Percentiles rank a stretch among this genome's conserved stretches.
phyloP scores from a whole-genome alignment of 2,329 filamentous ascomycete genomes.

The Aspergillus fumigatus region DNA sequence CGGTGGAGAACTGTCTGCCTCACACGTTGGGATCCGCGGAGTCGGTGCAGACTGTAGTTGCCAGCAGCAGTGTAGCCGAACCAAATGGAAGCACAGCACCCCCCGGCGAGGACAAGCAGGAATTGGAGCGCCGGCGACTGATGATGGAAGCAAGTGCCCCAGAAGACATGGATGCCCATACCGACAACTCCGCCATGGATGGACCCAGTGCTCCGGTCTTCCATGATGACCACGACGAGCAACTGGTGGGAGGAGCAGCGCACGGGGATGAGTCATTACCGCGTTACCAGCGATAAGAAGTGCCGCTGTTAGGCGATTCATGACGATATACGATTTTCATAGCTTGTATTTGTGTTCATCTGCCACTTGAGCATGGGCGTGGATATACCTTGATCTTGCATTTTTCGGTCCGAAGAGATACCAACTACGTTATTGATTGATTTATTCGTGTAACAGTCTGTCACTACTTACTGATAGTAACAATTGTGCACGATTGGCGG shows the following conservation, averaged over 20 bases:
- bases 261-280: slow-evolving; percentile 40
- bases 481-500: too few species aligned
- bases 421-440: not conserved
- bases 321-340: not conserved
- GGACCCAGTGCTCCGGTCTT: slow-evolving; percentile 57
- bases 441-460: not conserved
- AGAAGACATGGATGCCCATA: slow-evolving; percentile 16
- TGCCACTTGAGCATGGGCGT: not conserved
- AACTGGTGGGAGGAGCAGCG: slow-evolving; percentile 36
- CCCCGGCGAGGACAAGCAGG: slow-evolving; percentile 67
- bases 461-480: too few species aligned
- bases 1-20: slow-evolving; percentile 15
- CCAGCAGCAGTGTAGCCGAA: slow-evolving; percentile 39
- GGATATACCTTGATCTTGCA: not conserved
- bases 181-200: slow-evolving; percentile 8
- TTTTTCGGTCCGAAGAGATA: not conserved
- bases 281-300: slow-evolving; percentile 39
- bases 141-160: slow-evolving; percentile 62
- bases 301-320: not conserved
- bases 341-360: not conserved
- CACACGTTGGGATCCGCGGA: slow-evolving; percentile 25
- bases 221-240: slow-evolving; percentile 54
- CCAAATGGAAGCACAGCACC: slow-evolving; percentile 32
- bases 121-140: slow-evolving; percentile 65
- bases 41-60: slow-evolving; percentile 28